phyloP scores from a whole-genome alignment of 2,329 filamentous ascomycete genomes.

The Aspergillus jensenii region DNA sequence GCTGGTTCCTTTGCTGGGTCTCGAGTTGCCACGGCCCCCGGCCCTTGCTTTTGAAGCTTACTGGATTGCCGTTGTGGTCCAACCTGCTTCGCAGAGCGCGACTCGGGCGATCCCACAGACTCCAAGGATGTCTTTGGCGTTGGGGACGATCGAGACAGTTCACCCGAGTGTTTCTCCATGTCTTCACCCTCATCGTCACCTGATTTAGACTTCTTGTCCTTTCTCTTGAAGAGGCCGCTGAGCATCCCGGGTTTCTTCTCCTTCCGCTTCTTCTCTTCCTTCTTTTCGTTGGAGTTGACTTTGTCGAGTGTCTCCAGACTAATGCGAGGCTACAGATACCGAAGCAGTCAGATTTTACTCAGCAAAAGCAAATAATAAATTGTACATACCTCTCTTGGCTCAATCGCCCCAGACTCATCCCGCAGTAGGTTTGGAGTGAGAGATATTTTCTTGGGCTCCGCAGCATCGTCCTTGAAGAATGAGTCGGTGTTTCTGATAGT shows the following conservation, averaged over 20 bases:
- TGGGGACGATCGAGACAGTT: constrained; percentile 49
- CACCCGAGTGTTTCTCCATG: constrained; percentile 62
- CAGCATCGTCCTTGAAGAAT: constrained; percentile 94
- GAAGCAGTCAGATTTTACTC: constrained; percentile 20
- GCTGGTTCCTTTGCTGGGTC: constrained; percentile 35
- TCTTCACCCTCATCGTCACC: constrained; percentile 48
- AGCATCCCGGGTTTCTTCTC: constrained; percentile 71
- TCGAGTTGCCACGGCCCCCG: constrained; percentile 43
- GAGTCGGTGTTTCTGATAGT: constrained; percentile 90
- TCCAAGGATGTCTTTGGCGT: constrained; percentile 48
- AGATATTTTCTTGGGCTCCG: constrained; percentile 96
- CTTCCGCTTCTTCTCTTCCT: constrained; percentile 75
- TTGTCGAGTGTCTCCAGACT: constrained; percentile 79
- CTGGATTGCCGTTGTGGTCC: constrained; percentile 58
- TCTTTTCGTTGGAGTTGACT: constrained; percentile 62
- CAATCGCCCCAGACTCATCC: constrained; percentile 61
- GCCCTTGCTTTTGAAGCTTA: constrained; percentile 70
- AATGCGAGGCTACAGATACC: constrained; percentile 52
- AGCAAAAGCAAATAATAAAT: neutral
- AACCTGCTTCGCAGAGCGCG: constrained; percentile 30
- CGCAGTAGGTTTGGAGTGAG: constrained; percentile 88
- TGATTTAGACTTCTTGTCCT: constrained; percentile 60
- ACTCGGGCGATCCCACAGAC: constrained; percentile 39
- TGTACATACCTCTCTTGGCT: constrained; percentile 40
- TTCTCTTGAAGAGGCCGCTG: constrained; percentile 67